phyloP scores from a whole-genome alignment of 805 yeast genomes.

The Starmerella lactis-condensi region DNA sequence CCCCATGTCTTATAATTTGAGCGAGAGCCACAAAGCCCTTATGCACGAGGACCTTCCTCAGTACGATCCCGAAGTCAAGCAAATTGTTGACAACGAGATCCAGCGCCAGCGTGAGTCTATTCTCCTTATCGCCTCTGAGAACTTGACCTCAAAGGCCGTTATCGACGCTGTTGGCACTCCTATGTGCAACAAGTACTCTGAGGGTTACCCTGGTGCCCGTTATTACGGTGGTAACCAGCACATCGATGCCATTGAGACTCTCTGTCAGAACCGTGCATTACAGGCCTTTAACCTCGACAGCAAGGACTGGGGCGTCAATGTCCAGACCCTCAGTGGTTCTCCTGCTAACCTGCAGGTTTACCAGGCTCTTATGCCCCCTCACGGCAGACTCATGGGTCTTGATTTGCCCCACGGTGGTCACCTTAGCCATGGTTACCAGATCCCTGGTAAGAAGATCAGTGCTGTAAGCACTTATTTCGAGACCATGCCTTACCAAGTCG shows the following conservation, averaged over 20 bases:
- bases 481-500: slow-evolving; percentile 95
- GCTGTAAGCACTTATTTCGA: slow-evolving; percentile 92
- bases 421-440: slow-evolving; percentile 94
- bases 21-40: slow-evolving; percentile 20
- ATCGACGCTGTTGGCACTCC: slow-evolving; percentile 94
- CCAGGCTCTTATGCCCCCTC: slow-evolving; percentile 85
- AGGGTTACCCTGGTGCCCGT: slow-evolving; percentile 98
- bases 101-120: slow-evolving; percentile 85
- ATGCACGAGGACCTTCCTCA: slow-evolving; percentile 15
- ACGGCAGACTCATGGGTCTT: slow-evolving; percentile 93
- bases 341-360: slow-evolving; percentile 96
- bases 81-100: slow-evolving; percentile 45
- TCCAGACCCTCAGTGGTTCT: slow-evolving; percentile 89
- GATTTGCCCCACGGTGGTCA: slow-evolving; percentile 99
- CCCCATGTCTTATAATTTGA: slow-evolving; percentile 20
- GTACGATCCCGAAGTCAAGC: slow-evolving; percentile 26
- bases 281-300: slow-evolving; percentile 67
- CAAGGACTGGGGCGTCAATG: slow-evolving; percentile 93
- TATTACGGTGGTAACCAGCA: slow-evolving; percentile 97
- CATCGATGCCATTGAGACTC: slow-evolving; percentile 78
- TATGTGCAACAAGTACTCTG: slow-evolving; percentile 96
- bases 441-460: slow-evolving; percentile 80
- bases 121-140: slow-evolving; percentile 89
- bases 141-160: slow-evolving; percentile 89
- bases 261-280: slow-evolving; percentile 89